Percentiles rank a stretch among this genome's conserved stretches.
These are phyloP conservation scores for Aegle marmelos DNA, from an alignment of 345 rosid genomes.

Conservation along the genomic window DNA sequence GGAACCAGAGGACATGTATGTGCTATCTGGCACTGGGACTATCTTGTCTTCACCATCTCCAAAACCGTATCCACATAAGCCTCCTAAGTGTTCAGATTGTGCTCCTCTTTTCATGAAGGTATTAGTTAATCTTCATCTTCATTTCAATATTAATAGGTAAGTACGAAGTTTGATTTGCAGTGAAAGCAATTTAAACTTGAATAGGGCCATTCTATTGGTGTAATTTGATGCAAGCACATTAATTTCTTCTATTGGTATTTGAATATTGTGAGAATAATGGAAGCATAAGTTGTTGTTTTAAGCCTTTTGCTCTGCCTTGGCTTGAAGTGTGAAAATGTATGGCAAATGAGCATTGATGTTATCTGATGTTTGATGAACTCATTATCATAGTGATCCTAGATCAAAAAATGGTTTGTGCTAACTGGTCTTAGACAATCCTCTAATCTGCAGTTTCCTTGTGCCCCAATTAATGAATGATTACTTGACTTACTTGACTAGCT, in stretches of 20 bases:
- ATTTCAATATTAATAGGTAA: background rate
- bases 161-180: background rate
- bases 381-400: background rate
- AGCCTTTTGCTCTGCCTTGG: background rate
- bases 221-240: background rate
- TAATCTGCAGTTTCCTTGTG: background rate
- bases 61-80: constrained; percentile 81
- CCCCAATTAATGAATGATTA: background rate
- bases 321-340: background rate
- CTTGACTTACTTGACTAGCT: background rate
- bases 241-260: background rate
- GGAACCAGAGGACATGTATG: constrained; percentile 89
- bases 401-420: background rate
- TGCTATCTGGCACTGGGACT: constrained; percentile 66
- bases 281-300: background rate
- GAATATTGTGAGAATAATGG: background rate
- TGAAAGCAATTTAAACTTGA: background rate
- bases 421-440: background rate
- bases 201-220: background rate
- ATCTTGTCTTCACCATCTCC: constrained; percentile 68
- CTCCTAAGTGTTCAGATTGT: constrained; percentile 88
- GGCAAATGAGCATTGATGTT: background rate
- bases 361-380: background rate
- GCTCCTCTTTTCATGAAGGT: constrained; percentile 92
- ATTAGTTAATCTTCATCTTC: background rate